Base-by-base conservation (phyloP, 768 basidiomycete genomes). In the Austroboletus eburneus region DNA sequence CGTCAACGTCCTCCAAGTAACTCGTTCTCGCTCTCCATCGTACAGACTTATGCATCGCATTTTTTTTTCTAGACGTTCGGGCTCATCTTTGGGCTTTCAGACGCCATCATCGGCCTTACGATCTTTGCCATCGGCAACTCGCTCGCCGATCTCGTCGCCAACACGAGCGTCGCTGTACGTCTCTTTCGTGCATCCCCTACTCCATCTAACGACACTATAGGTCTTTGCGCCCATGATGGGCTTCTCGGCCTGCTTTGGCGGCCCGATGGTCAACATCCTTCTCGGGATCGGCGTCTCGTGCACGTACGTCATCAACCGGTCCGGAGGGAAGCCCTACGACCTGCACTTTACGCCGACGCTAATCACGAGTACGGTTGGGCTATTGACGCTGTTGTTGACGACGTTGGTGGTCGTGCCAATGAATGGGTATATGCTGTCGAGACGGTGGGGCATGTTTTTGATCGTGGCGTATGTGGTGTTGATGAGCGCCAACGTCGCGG, bases 101-200 rank as follows among this genome's bases (percentile, higher is more conserved):
- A 98, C 60, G 93, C 96, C 36, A 95, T 99, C 62, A 89, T 99
- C 46, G 95, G 95, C 12, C 70, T 99, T 34, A 97, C 95, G 1
- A 87, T 99, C 49, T 99, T 99, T 54, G 96, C 95, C 1, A 78
- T 97, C 23, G 95, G 96, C 21, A 98, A 98, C 65, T 95, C 91
- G 13, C 77, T 96, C 5, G 95, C 94, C 0, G 96, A 99, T 68
- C 79, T 97, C 18, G 94, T 99, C 6, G 95, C 96, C 18, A 97
- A 98, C 68, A 89, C 91, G 73, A 92, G 88, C 43, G 91, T 98
- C 9, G 95, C 95, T 18, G 87, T 81, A 69, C 45, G 80, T 73
- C 12, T 23, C 17, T 34, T 39, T 4, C 22, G 2, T 29, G 4
- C 24, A n/a, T 10, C 1, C 38, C 5, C 25, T 0, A 13, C 17